Conservation (phyloP, 257 asterid species). For the Solanum clarkiae region DNA sequence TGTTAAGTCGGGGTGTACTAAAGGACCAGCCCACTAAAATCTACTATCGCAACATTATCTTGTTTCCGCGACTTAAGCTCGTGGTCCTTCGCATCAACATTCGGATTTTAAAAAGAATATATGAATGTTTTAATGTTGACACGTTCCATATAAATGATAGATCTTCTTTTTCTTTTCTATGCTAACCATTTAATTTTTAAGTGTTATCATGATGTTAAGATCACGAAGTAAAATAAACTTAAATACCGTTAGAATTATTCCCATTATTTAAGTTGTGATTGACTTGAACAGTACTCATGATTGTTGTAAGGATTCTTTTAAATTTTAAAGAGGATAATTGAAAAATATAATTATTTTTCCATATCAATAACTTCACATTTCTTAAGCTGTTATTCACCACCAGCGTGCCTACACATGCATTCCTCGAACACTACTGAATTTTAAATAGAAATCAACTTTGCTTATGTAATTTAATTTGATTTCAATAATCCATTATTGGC, state of each 20-base stretch:
- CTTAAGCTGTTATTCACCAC: neutral
- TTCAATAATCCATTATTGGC: neutral
- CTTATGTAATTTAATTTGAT: neutral
- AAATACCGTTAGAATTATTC: neutral
- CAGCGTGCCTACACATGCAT: neutral
- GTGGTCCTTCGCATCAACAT: neutral
- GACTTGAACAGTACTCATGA: neutral
- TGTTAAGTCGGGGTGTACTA: too few species aligned
- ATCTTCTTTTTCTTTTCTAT: neutral
- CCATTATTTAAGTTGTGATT: neutral
- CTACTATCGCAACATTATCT: neutral
- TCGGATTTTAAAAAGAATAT: neutral
- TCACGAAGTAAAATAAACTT: neutral
- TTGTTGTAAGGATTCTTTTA: neutral
- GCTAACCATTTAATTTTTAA: neutral
- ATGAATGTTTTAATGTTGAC: neutral
- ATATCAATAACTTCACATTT: neutral
- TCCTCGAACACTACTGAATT: neutral
- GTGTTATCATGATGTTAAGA: neutral
- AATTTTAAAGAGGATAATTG: neutral
- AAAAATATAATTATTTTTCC: neutral
- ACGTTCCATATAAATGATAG: neutral
- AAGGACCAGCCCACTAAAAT: too few species aligned
- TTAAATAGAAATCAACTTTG: neutral
- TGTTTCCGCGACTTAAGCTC: fast-evolving